Percentiles rank a stretch among this genome's conserved stretches.
phyloP scores from a whole-genome alignment of 1,284 basidiomycete species.

The Trichosporon sp. region DNA sequence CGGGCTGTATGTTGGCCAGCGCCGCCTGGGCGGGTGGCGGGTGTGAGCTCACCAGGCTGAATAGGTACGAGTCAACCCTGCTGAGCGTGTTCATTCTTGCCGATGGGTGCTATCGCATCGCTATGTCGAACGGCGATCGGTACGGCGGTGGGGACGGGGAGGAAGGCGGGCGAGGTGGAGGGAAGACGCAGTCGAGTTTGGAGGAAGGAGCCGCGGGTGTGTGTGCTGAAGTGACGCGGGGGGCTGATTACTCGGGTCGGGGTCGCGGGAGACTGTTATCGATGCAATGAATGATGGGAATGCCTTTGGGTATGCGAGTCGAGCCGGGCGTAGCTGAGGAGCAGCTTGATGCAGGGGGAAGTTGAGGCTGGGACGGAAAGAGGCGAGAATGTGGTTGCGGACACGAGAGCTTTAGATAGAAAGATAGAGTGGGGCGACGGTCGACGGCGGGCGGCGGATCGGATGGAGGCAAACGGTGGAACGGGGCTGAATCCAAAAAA shows the following conservation, averaged over 20 bases:
- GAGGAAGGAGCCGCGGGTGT: not conserved
- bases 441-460: not conserved
- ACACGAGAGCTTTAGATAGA: not conserved
- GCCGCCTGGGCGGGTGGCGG: not conserved
- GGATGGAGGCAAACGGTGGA: not conserved
- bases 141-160: not conserved
- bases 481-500: not conserved
- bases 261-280: not conserved
- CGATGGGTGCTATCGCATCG: conserved; percentile 5
- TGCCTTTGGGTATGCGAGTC: not conserved
- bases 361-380: not conserved
- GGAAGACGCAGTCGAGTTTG: not conserved
- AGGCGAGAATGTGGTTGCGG: not conserved
- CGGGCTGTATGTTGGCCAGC: not conserved
- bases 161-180: not conserved
- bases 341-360: not conserved
- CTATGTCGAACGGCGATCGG: not conserved
- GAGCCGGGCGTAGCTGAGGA: not conserved
- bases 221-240: not conserved
- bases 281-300: conserved; percentile 2
- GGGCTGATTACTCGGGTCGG: not conserved
- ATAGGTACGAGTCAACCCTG: conserved; percentile 28
- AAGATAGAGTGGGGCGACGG: not conserved
- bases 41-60: not conserved
- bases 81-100: conserved; percentile 14